Base-by-base conservation (phyloP, 441 rosid species). In the Bruguiera hainesii region DNA sequence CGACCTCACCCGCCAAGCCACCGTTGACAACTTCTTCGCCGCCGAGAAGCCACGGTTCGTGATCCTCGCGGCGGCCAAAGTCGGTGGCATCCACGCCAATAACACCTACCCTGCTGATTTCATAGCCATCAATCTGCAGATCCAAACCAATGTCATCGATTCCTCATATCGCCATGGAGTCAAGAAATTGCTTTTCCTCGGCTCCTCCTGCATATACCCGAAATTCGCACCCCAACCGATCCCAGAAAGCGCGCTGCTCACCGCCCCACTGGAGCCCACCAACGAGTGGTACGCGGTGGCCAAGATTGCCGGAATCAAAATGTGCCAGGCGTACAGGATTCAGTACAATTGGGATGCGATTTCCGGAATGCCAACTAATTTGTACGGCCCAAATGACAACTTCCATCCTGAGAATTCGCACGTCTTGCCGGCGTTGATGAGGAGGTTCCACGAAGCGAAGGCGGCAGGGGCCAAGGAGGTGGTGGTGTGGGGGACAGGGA, bases 211-310 rank as follows among this genome's bases (percentile, higher is more conserved):
- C 74, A 94, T 91, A 50, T 94, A 91, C 79, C 99, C 99, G 10
- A 94, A 94, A 37, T 74, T 87, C 48, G 98, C 99, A 3, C 97
- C 97, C 7, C 98, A 94, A 71, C 98, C 98, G 0, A 94, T 94
- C 48, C 87, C 87, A 0, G 98, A 94, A 56, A 74, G 75, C 0
- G 94, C 98, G 19, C 78, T 94, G 55, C 87, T 94, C 57, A 87
- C 99, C 1, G 92, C 80, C 1, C 84, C 94, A 0, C 76, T 94
- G 4, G 98, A 94, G 74, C 97, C 99, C 3, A 94, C 99, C 3
- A 94, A 94, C 49, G 99, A 94, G 58, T 94, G 99, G 98, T 94
- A 94, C 39, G 98, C 97, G 0, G 68, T 94, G 7, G 98, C 98
- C 0, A 94, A 94, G 82, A 89, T 94, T 11, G 85, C 94, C 0